Conservation (phyloP, 768 basidiomycete species). For the Tylopilus subfusipes region DNA sequence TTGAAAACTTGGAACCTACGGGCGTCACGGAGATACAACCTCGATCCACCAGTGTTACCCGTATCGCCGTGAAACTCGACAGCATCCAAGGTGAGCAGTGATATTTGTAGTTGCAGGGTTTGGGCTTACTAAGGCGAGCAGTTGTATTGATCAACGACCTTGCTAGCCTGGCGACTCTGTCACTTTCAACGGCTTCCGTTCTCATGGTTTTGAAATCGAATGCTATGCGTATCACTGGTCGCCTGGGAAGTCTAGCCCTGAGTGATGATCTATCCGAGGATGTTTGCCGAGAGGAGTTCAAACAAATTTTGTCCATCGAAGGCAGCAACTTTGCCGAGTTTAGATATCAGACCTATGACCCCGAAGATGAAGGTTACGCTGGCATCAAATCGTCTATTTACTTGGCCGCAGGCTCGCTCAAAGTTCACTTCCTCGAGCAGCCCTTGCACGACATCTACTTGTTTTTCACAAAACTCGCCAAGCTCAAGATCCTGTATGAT, state of each 20-base stretch:
- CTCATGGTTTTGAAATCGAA: constrained; percentile 66
- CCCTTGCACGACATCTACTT: constrained; percentile 87
- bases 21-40: not conserved
- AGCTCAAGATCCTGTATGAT: constrained; percentile 92
- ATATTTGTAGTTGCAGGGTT: not conserved
- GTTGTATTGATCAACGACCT: constrained; percentile 75
- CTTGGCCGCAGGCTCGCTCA: constrained; percentile 85
- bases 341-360: constrained; percentile 87
- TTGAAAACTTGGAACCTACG: constrained; percentile 8
- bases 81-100: constrained; percentile 66
- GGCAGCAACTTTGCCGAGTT: constrained; percentile 94
- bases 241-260: constrained; percentile 79
- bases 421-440: constrained; percentile 81
- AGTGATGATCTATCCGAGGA: constrained; percentile 62
- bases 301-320: constrained; percentile 87
- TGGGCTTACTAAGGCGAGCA: constrained; percentile 30
- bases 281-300: constrained; percentile 63
- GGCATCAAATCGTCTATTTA: constrained; percentile 82
- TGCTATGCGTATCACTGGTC: constrained; percentile 74
- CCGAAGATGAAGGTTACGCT: constrained; percentile 59
- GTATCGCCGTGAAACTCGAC: constrained; percentile 78
- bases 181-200: constrained; percentile 87
- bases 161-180: constrained; percentile 76
- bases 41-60: constrained; percentile 55
- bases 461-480: constrained; percentile 81